Percentiles rank a stretch among this genome's conserved stretches.
These are phyloP conservation scores for Albifimbria verrucaria DNA, from an alignment of 2,329 filamentous ascomycete genomes.

Conservation along the genomic window DNA sequence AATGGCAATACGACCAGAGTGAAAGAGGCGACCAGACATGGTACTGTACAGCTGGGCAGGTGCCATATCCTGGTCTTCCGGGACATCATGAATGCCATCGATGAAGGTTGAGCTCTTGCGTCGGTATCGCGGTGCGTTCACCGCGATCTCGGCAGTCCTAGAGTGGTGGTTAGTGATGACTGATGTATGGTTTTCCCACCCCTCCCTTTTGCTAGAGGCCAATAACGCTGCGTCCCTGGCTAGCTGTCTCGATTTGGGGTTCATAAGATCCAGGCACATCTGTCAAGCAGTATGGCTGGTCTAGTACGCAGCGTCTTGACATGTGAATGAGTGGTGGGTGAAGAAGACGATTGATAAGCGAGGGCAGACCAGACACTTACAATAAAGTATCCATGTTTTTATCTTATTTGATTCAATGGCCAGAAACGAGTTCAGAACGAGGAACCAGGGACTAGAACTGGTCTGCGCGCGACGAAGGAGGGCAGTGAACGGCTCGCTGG, in stretches of 20 bases:
- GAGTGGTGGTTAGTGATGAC: conserved; percentile 11
- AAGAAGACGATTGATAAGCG: too few relatives aligned
- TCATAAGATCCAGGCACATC: too few relatives aligned
- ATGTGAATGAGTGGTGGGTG: too few relatives aligned
- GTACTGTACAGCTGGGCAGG: conserved; percentile 98
- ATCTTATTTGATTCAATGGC: conserved; percentile 1
- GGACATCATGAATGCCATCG: conserved; percentile 92
- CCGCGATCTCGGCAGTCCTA: conserved; percentile 88
- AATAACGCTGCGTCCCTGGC: too few relatives aligned
- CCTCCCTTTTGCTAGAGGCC: too few relatives aligned
- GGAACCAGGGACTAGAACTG: too few relatives aligned
- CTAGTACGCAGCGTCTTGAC: too few relatives aligned
- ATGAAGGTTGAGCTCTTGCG: conserved; percentile 94
- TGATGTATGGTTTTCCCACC: too few relatives aligned
- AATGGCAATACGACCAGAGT: conserved; percentile 95
- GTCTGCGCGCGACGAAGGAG: too few relatives aligned
- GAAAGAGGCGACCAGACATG: conserved; percentile 93
- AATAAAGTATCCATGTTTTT: conserved; percentile 58
- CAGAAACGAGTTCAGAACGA: background rate
- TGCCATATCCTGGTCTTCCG: conserved; percentile 77
- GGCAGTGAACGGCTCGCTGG: too few relatives aligned
- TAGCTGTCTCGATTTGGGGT: too few relatives aligned
- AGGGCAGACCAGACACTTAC: conserved; percentile 40
- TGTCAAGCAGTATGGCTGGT: too few relatives aligned
- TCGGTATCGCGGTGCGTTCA: conserved; percentile 83